phyloP scores from a whole-genome alignment of 768 basidiomycete genomes.

The Boletus reticuloceps region DNA sequence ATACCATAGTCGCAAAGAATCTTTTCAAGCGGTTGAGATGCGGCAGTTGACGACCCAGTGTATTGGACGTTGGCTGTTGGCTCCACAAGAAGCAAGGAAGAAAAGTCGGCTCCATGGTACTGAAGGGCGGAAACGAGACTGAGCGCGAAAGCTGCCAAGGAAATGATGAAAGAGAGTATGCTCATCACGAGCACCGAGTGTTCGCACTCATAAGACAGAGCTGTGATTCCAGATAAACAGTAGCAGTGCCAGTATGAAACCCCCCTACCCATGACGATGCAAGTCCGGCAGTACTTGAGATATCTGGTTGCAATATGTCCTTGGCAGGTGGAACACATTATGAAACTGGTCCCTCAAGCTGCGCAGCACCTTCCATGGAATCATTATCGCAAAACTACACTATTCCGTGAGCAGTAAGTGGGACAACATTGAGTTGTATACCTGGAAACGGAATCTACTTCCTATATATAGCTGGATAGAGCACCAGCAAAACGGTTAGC shows the following conservation, averaged over 20 bases:
- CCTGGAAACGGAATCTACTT: no score
- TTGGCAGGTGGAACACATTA: background rate
- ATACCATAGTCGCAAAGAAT: constrained; percentile 7
- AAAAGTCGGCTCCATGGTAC: constrained; percentile 15
- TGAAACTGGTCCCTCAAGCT: background rate
- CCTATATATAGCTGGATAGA: no score
- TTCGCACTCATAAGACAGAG: background rate
- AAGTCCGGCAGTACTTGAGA: no score
- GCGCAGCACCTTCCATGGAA: no score
- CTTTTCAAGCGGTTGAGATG: constrained; percentile 6
- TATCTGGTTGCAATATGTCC: background rate
- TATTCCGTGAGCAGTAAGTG: no score
- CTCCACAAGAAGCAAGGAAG: constrained; percentile 14
- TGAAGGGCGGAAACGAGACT: constrained; percentile 6
- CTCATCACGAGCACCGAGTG: background rate
- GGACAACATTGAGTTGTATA: no score
- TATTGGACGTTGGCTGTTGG: background rate
- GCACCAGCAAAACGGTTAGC: no score
- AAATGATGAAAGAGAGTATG: background rate
- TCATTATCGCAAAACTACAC: no score
- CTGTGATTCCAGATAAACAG: background rate
- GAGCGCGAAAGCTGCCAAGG: background rate
- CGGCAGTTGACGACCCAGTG: background rate
- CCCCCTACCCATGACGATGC: no score
- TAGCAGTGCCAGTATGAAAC: no score